Base-by-base conservation (phyloP, 2,329 filamentous ascomycete species). In the Aspergillus sp. region DNA sequence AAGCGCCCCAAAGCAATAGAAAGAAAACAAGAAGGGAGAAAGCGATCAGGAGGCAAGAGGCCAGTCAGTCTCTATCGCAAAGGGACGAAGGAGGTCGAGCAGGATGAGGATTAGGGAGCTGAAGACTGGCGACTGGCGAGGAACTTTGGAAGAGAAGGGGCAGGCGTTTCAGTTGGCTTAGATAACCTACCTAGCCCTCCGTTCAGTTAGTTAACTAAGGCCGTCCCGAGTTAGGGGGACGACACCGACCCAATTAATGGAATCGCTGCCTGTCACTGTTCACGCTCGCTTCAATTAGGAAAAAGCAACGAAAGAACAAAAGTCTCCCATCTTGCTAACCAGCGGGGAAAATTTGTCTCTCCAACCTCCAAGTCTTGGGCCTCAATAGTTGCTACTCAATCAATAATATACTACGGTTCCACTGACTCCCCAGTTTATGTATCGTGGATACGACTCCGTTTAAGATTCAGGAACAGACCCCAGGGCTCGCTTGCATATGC, bases 11-110 rank as follows among this genome's bases (percentile, higher is more conserved):
- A 52, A 57, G 51, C 51, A 55, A 37, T 51, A 40, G 57, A 59
- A 56, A 53, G 39, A 53, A 62, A 52, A 61, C 56, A 57, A 30
- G 45, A 58, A 58, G 47, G 50, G 52, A 55, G 49, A 53, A 57
- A 55, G 40, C 44, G 55, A 54, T 47, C 30, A 11, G 57, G 56
- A 44, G 56, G 15, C 34, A 22, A 56, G 51, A 42, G 27, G 37
- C 42, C 54, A 60, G 47, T 47, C 54, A 60, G 47, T 47, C 44
- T 47, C 42, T 52, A 57, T 39, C 33, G 40, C 49, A 50, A 47
- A 50, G 22, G 34, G 51, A 20, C 24, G 46, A 37, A 47, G 40
- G 33, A 41, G 54, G 46, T 51, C 40, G 30, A 51, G 19, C 9
- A 44, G 22, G 39, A 40, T 15, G 46, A 20, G 42, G 39, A 51